Percentiles rank a stretch among this genome's conserved stretches.
These are phyloP conservation scores for Spergularia azorica DNA, from an alignment of 179 eudicot genomes.

Conservation along the genomic window DNA sequence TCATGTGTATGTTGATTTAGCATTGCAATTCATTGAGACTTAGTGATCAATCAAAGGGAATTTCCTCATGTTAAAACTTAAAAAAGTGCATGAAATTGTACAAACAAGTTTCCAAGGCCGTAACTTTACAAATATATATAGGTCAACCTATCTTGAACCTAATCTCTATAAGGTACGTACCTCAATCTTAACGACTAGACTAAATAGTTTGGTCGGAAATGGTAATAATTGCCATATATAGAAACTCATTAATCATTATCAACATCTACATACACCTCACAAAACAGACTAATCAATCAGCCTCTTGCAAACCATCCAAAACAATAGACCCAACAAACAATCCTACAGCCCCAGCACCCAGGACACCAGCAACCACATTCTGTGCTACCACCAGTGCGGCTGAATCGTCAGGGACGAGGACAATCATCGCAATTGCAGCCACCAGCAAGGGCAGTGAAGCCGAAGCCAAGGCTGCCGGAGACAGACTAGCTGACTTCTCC, in stretches of 20 bases:
- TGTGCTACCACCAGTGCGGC: slow-evolving; percentile 57
- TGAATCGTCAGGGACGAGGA: slow-evolving; percentile 81
- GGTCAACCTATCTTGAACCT: not conserved
- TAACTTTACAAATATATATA: too few relatives aligned
- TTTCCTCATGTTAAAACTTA: too few relatives aligned
- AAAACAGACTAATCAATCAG: slow-evolving; percentile 39
- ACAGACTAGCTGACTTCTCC: slow-evolving; percentile 56
- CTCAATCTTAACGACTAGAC: not conserved
- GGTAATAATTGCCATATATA: not conserved
- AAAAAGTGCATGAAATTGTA: too few relatives aligned
- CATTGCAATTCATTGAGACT: too few relatives aligned
- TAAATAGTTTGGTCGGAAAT: too few relatives aligned
- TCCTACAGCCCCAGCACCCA: slow-evolving; percentile 62
- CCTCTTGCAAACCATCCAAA: slow-evolving; percentile 84
- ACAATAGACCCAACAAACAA: slow-evolving; percentile 73
- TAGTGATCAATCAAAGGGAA: too few relatives aligned
- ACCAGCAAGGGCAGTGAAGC: slow-evolving; percentile 63
- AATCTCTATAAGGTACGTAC: not conserved
- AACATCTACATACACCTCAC: too few relatives aligned
- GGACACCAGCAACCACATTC: slow-evolving; percentile 53
- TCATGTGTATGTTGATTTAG: too few relatives aligned
- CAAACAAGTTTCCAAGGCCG: too few relatives aligned
- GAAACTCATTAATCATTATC: too few relatives aligned
- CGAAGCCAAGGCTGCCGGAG: slow-evolving; percentile 77
- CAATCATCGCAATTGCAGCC: slow-evolving; percentile 61